phyloP scores from a whole-genome alignment of 495 filamentous ascomycete species.

The Aspergillus nidulans region DNA sequence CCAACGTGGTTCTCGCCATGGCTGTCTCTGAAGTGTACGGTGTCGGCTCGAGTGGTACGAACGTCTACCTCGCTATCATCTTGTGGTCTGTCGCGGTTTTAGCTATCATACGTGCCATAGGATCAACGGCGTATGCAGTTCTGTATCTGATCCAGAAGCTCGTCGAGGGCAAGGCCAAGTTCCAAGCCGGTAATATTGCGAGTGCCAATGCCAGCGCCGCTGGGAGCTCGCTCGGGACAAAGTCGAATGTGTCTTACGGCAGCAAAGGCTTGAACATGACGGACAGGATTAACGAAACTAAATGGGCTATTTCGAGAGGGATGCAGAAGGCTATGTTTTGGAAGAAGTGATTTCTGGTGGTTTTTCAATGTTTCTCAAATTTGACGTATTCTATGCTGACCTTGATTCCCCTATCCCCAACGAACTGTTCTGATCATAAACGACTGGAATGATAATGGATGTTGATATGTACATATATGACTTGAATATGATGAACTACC shows the following conservation, averaged over 20 bases:
- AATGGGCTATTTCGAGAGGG: constrained; percentile 34
- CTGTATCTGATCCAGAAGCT: constrained; percentile 78
- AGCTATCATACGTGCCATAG: constrained; percentile 78
- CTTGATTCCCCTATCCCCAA: constrained; percentile 5
- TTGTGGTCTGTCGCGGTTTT: constrained; percentile 87
- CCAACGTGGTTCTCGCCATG: constrained; percentile 92
- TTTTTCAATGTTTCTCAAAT: constrained; percentile 3
- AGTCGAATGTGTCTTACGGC: constrained; percentile 30
- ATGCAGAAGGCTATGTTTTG: constrained; percentile 42
- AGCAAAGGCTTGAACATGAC: constrained; percentile 28
- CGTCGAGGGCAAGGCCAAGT: constrained; percentile 77
- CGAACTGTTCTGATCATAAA: constrained; percentile 8
- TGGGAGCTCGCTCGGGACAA: constrained; percentile 20
- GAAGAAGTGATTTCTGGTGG: constrained; percentile 38
- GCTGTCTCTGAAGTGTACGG: constrained; percentile 84
- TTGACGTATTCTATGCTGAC: constrained; percentile 2
- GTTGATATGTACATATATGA: constrained; percentile 12
- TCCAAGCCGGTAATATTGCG: constrained; percentile 42
- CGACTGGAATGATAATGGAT: constrained; percentile 8
- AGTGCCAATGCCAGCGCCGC: constrained; percentile 24
- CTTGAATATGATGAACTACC: neutral
- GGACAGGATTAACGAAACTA: constrained; percentile 34
- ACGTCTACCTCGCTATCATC: constrained; percentile 90
- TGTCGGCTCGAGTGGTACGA: constrained; percentile 59
- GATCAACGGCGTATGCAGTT: constrained; percentile 73